Conservation (phyloP, 2,329 filamentous ascomycete genomes). For the Pyricularia pennisetigena region DNA sequence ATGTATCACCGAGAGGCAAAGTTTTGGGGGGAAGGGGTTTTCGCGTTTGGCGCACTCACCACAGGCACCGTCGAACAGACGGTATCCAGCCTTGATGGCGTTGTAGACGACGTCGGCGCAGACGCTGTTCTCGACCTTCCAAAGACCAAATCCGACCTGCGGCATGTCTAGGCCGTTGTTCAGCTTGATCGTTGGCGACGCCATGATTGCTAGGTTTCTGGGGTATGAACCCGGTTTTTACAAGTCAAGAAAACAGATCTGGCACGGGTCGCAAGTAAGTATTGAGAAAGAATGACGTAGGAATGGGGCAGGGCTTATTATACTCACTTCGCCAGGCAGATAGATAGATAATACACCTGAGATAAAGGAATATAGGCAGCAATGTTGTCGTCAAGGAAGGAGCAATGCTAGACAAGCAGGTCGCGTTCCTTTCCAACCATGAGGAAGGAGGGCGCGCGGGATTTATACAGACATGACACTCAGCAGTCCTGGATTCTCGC, state of each 20-base stretch:
- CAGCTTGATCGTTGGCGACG: slow-evolving; percentile 34
- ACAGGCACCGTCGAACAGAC: slow-evolving; percentile 50
- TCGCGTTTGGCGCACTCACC: slow-evolving; percentile 30
- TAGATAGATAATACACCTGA: background rate
- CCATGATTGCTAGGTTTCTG: slow-evolving; percentile 1
- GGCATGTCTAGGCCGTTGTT: slow-evolving; percentile 62
- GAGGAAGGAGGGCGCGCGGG: background rate
- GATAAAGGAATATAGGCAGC: background rate
- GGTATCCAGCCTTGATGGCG: slow-evolving; percentile 54
- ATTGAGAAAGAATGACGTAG: background rate
- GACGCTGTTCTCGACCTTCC: slow-evolving; percentile 70
- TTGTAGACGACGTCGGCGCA: slow-evolving; percentile 73
- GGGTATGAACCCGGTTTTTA: background rate
- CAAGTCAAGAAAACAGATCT: background rate
- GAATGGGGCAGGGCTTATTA: no score
- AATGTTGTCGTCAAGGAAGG: background rate
- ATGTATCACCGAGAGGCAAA: background rate
- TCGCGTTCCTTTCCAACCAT: background rate
- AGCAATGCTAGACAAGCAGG: background rate
- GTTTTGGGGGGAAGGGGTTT: background rate
- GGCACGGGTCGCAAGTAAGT: background rate
- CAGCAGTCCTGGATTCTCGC: background rate
- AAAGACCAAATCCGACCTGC: slow-evolving; percentile 68
- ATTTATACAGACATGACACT: background rate
- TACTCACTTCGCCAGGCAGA: background rate